phyloP scores from a whole-genome alignment of 2,329 filamentous ascomycete species.

The Emergomyces pasteurianus region DNA sequence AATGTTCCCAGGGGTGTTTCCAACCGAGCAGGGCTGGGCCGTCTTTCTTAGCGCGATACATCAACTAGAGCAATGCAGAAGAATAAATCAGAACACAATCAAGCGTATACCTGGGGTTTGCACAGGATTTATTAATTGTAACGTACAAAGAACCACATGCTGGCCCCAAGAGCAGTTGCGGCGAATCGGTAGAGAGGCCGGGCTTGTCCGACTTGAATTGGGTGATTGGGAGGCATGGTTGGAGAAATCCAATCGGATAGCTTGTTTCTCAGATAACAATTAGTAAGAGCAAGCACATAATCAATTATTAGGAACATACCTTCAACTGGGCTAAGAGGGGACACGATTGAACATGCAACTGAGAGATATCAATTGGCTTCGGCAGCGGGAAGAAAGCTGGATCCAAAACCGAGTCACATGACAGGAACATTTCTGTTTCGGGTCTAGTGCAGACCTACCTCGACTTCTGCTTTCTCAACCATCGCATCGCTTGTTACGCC shows the following conservation, averaged over 20 bases:
- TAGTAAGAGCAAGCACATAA: not conserved
- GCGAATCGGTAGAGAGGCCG: constrained; percentile 69
- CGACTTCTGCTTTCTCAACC: not conserved
- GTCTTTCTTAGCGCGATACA: constrained; percentile 95
- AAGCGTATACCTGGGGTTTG: constrained; percentile 11
- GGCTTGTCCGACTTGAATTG: constrained; percentile 44
- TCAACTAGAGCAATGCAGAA: constrained; percentile 46
- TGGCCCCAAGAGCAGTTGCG: constrained; percentile 77
- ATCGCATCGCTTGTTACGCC: not conserved
- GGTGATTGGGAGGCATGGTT: constrained; percentile 31
- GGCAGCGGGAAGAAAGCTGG: not conserved
- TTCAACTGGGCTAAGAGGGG: not conserved
- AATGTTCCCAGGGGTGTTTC: constrained; percentile 97
- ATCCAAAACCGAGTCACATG: not conserved
- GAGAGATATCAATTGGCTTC: not conserved
- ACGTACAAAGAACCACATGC: constrained; percentile 99
- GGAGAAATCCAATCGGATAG: not conserved
- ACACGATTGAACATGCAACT: not conserved
- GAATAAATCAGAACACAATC: not conserved
- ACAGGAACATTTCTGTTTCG: not conserved
- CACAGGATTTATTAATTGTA: not conserved
- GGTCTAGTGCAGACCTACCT: not conserved
- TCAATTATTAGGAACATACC: not conserved
- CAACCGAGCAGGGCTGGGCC: constrained; percentile 79
- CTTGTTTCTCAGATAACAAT: not conserved